Conservation (phyloP, 2,329 filamentous ascomycete genomes). For the Alternaria angustiovoidea region DNA sequence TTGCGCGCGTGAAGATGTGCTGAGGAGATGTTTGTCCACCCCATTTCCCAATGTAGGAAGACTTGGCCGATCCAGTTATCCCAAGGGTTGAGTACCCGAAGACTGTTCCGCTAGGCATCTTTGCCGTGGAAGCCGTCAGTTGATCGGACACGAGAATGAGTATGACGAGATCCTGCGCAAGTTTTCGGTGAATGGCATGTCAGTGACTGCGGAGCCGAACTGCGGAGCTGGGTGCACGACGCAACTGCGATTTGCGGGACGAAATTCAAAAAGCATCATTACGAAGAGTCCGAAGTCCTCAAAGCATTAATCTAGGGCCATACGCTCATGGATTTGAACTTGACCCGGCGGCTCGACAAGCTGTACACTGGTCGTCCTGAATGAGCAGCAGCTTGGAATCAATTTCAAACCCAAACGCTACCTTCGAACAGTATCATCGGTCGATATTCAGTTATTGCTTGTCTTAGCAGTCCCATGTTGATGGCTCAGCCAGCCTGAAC, state of each 20-base stretch:
- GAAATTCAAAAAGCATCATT: background rate
- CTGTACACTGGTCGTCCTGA: background rate
- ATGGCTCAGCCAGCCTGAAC: slow-evolving; percentile 21
- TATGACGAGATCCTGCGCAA: slow-evolving; percentile 28
- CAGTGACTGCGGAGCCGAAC: slow-evolving; percentile 1
- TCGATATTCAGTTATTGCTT: slow-evolving; percentile 15
- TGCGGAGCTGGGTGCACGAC: background rate
- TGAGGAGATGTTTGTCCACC: slow-evolving; percentile 1
- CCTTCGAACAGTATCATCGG: slow-evolving; percentile 11
- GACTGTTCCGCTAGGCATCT: slow-evolving; percentile 2
- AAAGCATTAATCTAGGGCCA: background rate
- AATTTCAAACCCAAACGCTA: background rate
- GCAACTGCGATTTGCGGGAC: background rate
- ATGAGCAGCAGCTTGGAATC: slow-evolving; percentile 6
- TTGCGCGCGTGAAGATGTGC: background rate
- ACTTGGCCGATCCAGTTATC: slow-evolving; percentile 1
- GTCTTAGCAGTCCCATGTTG: slow-evolving; percentile 18
- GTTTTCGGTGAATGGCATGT: slow-evolving; percentile 14
- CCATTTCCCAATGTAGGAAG: background rate
- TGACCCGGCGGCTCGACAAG: background rate
- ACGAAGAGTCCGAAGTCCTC: background rate
- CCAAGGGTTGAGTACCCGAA: slow-evolving; percentile 1
- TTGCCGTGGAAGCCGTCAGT: slow-evolving; percentile 14
- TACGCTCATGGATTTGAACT: background rate
- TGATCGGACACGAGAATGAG: slow-evolving; percentile 21